Evolutionary conservation across 345 rosid species (phyloP).

Genomic region (Ceriops tagal): DNA sequence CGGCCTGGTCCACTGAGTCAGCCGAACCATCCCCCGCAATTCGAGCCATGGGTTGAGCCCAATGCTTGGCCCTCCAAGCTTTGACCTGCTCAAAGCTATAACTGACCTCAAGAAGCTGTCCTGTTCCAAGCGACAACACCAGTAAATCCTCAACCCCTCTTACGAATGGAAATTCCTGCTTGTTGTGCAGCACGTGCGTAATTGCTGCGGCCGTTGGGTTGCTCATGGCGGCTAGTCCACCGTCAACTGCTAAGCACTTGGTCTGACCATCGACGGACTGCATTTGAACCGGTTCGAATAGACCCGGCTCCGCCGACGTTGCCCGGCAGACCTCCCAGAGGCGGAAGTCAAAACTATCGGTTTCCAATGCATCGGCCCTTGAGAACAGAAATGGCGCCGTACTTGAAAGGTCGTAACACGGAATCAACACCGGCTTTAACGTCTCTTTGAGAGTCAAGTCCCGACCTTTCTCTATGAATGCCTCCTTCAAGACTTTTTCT

Average conservation of each 20-base stretch:
- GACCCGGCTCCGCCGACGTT: constrained; percentile 85
- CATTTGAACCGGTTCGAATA: constrained; percentile 65
- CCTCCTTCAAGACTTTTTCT: constrained; percentile 68
- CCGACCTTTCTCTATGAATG: constrained; percentile 46
- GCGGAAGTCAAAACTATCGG: constrained; percentile 75
- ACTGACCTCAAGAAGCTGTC: constrained; percentile 68
- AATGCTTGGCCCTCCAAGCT: constrained; percentile 77
- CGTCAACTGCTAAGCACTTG: constrained; percentile 78
- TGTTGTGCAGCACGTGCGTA: constrained; percentile 93
- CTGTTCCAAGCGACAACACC: constrained; percentile 77
- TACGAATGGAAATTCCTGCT: constrained; percentile 95
- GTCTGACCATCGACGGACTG: constrained; percentile 72
- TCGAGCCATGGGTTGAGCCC: constrained; percentile 88
- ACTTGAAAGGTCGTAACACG: constrained; percentile 85
- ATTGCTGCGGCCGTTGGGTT: constrained; percentile 94
- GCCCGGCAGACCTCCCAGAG: constrained; percentile 93
- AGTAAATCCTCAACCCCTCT: constrained; percentile 92
- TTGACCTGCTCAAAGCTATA: constrained; percentile 68
- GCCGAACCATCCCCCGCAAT: constrained; percentile 80
- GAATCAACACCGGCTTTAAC: constrained; percentile 78
- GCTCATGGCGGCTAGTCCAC: constrained; percentile 76
- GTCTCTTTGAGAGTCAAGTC: constrained; percentile 75
- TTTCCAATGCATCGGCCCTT: constrained; percentile 93
- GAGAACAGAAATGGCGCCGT: constrained; percentile 92
- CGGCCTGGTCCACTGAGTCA: constrained; percentile 88